Conservation (phyloP, 2,329 filamentous ascomycete genomes). For the Sclerotinia minor region DNA sequence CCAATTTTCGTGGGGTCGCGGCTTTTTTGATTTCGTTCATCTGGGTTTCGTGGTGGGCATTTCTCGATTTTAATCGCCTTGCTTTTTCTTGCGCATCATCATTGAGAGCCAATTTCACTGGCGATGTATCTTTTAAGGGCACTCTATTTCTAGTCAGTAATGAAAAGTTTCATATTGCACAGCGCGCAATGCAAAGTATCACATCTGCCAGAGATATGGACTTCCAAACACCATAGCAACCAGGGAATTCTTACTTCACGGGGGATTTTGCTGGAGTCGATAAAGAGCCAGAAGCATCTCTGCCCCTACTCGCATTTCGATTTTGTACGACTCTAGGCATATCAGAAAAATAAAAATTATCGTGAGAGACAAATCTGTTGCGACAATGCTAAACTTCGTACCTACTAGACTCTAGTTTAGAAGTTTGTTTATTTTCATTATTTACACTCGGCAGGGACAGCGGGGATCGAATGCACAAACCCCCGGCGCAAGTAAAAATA, state of each 20-base stretch:
- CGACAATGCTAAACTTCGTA: not conserved
- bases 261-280: slow-evolving; percentile 42
- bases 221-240: slow-evolving; percentile 20
- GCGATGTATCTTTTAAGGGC: slow-evolving; percentile 90
- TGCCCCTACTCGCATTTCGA: slow-evolving; percentile 45
- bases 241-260: slow-evolving; percentile 38
- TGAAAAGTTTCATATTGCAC: not conserved
- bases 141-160: slow-evolving; percentile 58
- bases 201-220: slow-evolving; percentile 14
- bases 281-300: slow-evolving; percentile 44
- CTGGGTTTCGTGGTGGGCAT: slow-evolving; percentile 84
- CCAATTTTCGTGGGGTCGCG: slow-evolving; percentile 68
- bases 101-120: slow-evolving; percentile 71
- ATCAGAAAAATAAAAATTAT: slow-evolving; percentile 4
- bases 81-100: slow-evolving; percentile 94
- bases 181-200: slow-evolving; percentile 11
- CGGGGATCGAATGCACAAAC: not conserved
- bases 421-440: slow-evolving; percentile 25
- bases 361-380: not conserved
- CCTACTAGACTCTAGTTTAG: too few relatives aligned
- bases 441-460: slow-evolving; percentile 18
- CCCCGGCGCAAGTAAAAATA: not conserved
- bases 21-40: slow-evolving; percentile 89
- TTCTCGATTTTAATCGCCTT: slow-evolving; percentile 79
- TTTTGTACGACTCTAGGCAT: slow-evolving; percentile 59